These are phyloP conservation scores for Saccharomyces hybrid DNA, from an alignment of 1,139 yeast genomes.

Conservation along the genomic window DNA sequence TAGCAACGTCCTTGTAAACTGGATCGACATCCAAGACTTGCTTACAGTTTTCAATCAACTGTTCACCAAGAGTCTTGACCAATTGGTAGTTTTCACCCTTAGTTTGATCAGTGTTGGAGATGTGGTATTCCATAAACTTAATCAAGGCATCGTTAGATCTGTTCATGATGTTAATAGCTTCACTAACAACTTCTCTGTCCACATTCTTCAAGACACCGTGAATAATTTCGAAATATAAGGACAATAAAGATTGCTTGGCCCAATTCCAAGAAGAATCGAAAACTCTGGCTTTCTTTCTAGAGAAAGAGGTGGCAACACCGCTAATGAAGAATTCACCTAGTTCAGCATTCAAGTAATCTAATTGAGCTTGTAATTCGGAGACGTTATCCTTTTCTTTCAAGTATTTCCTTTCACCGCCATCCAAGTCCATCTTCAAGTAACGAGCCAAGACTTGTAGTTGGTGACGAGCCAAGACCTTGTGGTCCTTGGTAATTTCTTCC, in stretches of 20 bases:
- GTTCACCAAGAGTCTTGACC: slow-evolving; percentile 85
- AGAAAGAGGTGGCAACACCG: slow-evolving; percentile 86
- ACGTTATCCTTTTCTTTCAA: slow-evolving; percentile 86
- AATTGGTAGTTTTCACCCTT: slow-evolving; percentile 85
- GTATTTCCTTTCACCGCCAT: slow-evolving; percentile 80
- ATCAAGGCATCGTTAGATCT: slow-evolving; percentile 90
- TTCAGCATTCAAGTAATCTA: slow-evolving; percentile 89
- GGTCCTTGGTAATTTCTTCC: slow-evolving; percentile 88
- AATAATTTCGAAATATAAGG: slow-evolving; percentile 90
- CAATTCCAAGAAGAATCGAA: slow-evolving; percentile 99
- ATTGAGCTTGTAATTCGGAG: slow-evolving; percentile 72
- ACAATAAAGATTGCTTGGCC: slow-evolving; percentile 95
- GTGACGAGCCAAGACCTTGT: slow-evolving; percentile 82
- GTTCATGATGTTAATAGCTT: slow-evolving; percentile 96
- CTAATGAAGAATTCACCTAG: slow-evolving; percentile 92
- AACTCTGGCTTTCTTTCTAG: slow-evolving; percentile 86
- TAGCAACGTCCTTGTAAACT: slow-evolving; percentile 88
- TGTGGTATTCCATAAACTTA: slow-evolving; percentile 95
- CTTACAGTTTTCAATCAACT: slow-evolving; percentile 89
- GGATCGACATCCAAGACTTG: slow-evolving; percentile 79
- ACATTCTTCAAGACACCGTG: slow-evolving; percentile 82
- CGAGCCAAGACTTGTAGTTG: slow-evolving; percentile 93
- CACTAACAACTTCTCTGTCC: slow-evolving; percentile 92
- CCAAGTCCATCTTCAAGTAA: slow-evolving; percentile 85
- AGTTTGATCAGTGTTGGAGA: slow-evolving; percentile 82